Conservation (phyloP, 805 yeast genomes). For the Barnettozyma vustinii region DNA sequence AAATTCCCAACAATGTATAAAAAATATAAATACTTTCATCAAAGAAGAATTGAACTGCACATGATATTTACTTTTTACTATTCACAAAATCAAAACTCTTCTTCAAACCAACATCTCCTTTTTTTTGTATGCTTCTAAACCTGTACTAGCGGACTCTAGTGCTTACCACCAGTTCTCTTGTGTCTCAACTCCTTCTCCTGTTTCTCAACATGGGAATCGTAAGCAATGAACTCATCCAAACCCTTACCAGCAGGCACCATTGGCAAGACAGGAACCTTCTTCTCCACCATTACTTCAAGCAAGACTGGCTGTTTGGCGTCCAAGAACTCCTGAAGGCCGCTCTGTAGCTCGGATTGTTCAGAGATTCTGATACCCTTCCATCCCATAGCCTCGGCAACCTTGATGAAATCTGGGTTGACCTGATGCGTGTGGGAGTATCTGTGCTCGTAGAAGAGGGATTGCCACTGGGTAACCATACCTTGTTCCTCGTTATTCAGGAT, state of each 20-base stretch:
- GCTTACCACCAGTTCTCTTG: slow-evolving; percentile 69
- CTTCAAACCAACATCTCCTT: not conserved
- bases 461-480: slow-evolving; percentile 99
- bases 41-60: not conserved
- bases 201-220: slow-evolving; percentile 76
- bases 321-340: slow-evolving; percentile 61
- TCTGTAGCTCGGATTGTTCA: slow-evolving; percentile 59
- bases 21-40: not conserved
- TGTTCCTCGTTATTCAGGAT: slow-evolving; percentile 96
- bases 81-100: not conserved
- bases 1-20: not conserved
- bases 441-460: slow-evolving; percentile 92
- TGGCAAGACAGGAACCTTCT: slow-evolving; percentile 90
- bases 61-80: not conserved
- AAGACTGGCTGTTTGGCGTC: slow-evolving; percentile 71
- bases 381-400: slow-evolving; percentile 93
- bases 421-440: slow-evolving; percentile 98
- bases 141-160: slow-evolving; percentile 31
- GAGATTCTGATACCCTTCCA: slow-evolving; percentile 72
- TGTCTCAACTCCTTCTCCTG: slow-evolving; percentile 62
- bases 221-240: slow-evolving; percentile 84
- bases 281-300: slow-evolving; percentile 85
- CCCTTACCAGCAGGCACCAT: slow-evolving; percentile 98
- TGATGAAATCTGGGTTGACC: slow-evolving; percentile 87
- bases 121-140: not conserved